phyloP scores from a whole-genome alignment of 2,329 filamentous ascomycete genomes.

The Nemania sp. region DNA sequence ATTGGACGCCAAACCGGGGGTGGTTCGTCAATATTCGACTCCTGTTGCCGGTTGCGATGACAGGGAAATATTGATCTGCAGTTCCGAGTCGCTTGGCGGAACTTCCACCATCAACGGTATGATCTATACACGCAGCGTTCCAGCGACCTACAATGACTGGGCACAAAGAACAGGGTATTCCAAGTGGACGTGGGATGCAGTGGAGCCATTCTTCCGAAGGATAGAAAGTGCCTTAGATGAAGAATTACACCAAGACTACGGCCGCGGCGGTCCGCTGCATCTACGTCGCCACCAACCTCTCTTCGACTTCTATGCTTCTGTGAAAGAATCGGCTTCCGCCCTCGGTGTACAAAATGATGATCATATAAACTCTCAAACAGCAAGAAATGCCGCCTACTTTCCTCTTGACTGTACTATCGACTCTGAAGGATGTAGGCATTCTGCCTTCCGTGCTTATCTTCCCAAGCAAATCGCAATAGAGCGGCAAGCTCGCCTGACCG shows the following conservation, averaged over 20 bases:
- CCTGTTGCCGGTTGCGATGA: not conserved
- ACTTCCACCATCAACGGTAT: not conserved
- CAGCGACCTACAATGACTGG: not conserved
- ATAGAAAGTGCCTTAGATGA: not conserved
- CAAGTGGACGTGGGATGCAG: not conserved
- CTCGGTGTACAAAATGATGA: not conserved
- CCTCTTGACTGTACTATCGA: not conserved
- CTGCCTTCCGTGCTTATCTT: not conserved
- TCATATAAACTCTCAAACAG: not conserved
- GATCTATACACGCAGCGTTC: not conserved
- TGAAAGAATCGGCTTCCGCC: not conserved
- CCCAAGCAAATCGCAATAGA: not conserved
- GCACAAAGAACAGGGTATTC: not conserved
- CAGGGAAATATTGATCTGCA: not conserved
- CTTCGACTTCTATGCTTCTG: not conserved
- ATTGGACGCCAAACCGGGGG: not conserved
- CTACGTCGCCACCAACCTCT: not conserved
- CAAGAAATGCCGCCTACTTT: too few relatives aligned
- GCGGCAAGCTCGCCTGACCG: not conserved
- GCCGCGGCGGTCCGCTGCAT: not conserved
- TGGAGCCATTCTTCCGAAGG: not conserved
- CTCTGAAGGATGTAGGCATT: not conserved
- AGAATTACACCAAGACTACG: too few relatives aligned
- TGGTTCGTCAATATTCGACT: not conserved
- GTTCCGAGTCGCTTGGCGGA: not conserved